phyloP scores from a whole-genome alignment of 2,329 filamentous ascomycete genomes.

The Capronia epimyces region DNA sequence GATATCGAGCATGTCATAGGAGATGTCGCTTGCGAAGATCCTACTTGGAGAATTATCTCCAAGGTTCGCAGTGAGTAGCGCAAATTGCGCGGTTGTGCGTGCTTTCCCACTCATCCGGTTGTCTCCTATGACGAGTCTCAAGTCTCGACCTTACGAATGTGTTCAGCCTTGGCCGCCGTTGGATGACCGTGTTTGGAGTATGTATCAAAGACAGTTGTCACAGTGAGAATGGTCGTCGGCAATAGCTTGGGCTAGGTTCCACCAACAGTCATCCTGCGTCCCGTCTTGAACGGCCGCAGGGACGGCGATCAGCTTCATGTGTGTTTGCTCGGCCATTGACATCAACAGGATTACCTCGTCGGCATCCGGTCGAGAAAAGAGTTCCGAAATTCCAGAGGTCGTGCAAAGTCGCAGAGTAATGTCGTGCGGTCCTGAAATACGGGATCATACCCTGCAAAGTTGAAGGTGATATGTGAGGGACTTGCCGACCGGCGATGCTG shows the following conservation, averaged over 20 bases:
- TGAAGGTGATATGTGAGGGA: constrained; percentile 40
- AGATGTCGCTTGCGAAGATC: constrained; percentile 4
- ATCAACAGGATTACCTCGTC: not conserved
- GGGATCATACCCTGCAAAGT: constrained; percentile 37
- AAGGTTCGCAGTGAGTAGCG: not conserved
- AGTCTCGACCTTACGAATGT: not conserved
- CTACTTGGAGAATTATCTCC: constrained; percentile 1
- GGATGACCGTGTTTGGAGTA: constrained; percentile 29
- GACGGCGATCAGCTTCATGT: constrained; percentile 38
- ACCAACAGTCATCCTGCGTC: constrained; percentile 40
- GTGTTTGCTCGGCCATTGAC: constrained; percentile 36
- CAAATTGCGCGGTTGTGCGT: not conserved
- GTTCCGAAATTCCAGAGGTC: not conserved
- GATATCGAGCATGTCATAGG: not conserved
- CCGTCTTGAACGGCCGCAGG: constrained; percentile 45
- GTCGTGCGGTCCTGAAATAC: constrained; percentile 40
- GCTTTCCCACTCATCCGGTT: not conserved
- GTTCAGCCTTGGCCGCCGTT: not conserved
- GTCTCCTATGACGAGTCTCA: not conserved
- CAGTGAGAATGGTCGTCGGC: constrained; percentile 41
- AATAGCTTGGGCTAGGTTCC: constrained; percentile 44
- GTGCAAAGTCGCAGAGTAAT: constrained; percentile 39
- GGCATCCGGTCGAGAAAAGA: not conserved
- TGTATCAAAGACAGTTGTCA: constrained; percentile 40
- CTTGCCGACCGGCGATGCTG: constrained; percentile 2